Conservation (phyloP, 768 basidiomycete species). For the Cantharellus anzutake region DNA sequence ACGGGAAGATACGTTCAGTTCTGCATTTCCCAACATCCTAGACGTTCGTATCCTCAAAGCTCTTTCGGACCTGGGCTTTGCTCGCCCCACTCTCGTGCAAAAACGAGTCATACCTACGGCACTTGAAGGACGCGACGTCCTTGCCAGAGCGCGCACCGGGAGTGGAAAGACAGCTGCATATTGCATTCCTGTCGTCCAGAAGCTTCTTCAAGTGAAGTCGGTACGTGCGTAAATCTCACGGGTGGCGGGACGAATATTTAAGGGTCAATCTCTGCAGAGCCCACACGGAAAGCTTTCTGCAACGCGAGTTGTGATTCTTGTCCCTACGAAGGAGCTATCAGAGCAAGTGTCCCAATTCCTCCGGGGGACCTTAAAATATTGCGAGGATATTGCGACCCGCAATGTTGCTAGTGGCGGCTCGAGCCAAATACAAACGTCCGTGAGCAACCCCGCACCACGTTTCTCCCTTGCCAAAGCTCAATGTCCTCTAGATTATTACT, state of each 20-base stretch:
- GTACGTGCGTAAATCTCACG: conserved; percentile 29
- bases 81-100: conserved; percentile 83
- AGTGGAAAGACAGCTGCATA: conserved; percentile 97
- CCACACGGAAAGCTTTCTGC: conserved; percentile 28
- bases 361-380: conserved; percentile 47
- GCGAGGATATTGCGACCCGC: conserved; percentile 50
- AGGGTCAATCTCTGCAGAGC: conserved; percentile 4
- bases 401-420: conserved; percentile 64
- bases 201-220: conserved; percentile 60
- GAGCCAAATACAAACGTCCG: conserved; percentile 37
- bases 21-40: conserved; percentile 50
- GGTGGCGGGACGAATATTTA: not conserved
- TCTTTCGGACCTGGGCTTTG: conserved; percentile 77
- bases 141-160: conserved; percentile 87
- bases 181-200: conserved; percentile 78
- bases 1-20: conserved; percentile 16
- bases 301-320: conserved; percentile 62
- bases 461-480: not conserved
- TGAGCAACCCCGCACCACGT: conserved; percentile 22
- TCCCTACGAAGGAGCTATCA: conserved; percentile 83
- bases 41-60: conserved; percentile 75
- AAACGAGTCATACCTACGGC: conserved; percentile 82
- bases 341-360: conserved; percentile 73
- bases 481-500: conserved; percentile 25
- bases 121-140: conserved; percentile 72